Evolutionary conservation across 805 yeast species (phyloP), one percentile per base, ranked within the genome.

Genomic region (Nematodospora valgi): DNA sequence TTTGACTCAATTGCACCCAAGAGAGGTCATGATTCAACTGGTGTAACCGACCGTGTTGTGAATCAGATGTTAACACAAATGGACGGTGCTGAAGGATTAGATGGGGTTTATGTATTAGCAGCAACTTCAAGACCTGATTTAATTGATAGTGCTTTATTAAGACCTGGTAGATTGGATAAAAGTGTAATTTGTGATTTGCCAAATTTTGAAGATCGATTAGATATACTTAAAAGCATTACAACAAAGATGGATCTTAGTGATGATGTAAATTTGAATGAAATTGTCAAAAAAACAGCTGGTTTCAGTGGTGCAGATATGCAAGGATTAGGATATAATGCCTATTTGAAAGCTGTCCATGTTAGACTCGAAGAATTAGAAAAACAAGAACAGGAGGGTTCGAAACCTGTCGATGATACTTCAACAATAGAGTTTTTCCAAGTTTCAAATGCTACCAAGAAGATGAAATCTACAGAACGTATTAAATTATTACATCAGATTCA

Each of bases 51-150:
- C 56, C 74, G 98, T 48, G 96, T 93, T 26, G 98, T 93, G 17
- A 93, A 93, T 60, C 98, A 93, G 55, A 76, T 93, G 78, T 73
- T 93, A 49, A 93, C 98, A 0, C 97, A 93, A 56, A 89, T 93
- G 96, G 98, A 93, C 59, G 98, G 98, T 64, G 98, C 98, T 1
- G 98, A 93, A 58, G 97, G 98, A 0, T 67, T 89, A 19, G 97
- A 89, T 49, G 97, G 98, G 3, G 98, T 93, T 2, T 91, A 93
- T 54, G 96, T 93, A 0, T 68, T 93, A 17, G 98, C 98, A 0
- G 98, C 98, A 1, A 93, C 98, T 0, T 81, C 93, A 48, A 72
- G 98, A 49, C 98, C 98, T 0, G 98, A 93, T 52, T 70, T 93
- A 47, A 89, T 93, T 45, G 98, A 93, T 56, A 82, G 96, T 2